Evolutionary conservation across 331 rosid species (phyloP), one percentile per base, ranked within the genome.

Genomic region (Quercus tomentella): DNA sequence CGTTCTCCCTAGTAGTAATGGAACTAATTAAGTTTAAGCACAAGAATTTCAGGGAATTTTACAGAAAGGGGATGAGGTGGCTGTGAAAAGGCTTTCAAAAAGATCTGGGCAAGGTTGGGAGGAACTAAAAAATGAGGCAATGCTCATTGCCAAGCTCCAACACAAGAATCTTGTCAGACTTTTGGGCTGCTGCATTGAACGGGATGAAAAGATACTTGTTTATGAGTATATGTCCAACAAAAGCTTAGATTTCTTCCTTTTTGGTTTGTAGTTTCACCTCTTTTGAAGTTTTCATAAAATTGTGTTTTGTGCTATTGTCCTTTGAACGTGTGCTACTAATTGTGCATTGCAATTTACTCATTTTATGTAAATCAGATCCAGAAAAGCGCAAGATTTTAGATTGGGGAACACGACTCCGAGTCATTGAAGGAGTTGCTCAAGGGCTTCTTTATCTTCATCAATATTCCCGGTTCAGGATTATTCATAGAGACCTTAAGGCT

Each of bases 81-180:
- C 88, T 17, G 79, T 79, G n/a, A 82, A 85, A 66, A 75, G 88
- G 56, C 60, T 79, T 16, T 85, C 82, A 2, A 43, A 33, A 72
- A 79, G 67, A 49, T 85, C 86, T 20, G 81, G 76, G 22, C 45
- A 37, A 37, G 45, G 45, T 37, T 37, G 45, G 45, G 45, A 37
- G 45, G 45, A 37, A 37, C 45, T 85, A 18, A 75, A 51, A 78
- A 85, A 85, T 35, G 85, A 85, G 56, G 85, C 73, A 0, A 0
- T 33, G 15, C 45, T 65, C 22, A 17, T 65, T 0, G 43, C 71
- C 15, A 65, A 31, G 18, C 49, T 31, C 22, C 71, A 65, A 31
- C 71, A 65, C 23, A 30, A 16, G 71, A 65, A 65, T 65, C 71
- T 65, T 65, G 71, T 65, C 4, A 65, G 22, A 3, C 43, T 31